These are phyloP conservation scores for Prototheca wickerhamii DNA, from an alignment of 163 green algal genomes.

Conservation along the genomic window DNA sequence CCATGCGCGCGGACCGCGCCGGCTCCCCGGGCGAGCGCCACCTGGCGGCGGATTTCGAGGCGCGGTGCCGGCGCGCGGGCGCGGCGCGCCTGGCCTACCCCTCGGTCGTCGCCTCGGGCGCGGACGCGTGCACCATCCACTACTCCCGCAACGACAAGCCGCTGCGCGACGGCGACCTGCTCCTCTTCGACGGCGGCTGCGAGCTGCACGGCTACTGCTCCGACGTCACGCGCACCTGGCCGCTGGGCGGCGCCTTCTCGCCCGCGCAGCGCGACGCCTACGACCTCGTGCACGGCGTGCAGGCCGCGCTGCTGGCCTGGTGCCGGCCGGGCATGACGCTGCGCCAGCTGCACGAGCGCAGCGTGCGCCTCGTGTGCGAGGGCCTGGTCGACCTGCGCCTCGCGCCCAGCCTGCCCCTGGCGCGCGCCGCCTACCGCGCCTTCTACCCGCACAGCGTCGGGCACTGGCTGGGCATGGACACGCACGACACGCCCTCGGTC, in stretches of 20 bases:
- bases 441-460: conserved; percentile 53
- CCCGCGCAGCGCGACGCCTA: conserved; percentile 64
- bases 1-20: conserved; percentile 39
- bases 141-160: conserved; percentile 81
- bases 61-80: conserved; percentile 47
- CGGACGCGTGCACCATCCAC: conserved; percentile 72
- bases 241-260: conserved; percentile 36
- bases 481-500: conserved; percentile 63
- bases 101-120: conserved; percentile 54
- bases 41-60: conserved; percentile 44
- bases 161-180: conserved; percentile 23
- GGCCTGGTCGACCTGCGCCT: conserved; percentile 45
- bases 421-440: background rate
- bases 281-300: conserved; percentile 52
- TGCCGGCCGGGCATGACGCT: conserved; percentile 47
- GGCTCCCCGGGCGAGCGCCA: conserved; percentile 36
- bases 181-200: conserved; percentile 84
- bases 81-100: conserved; percentile 71
- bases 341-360: conserved; percentile 47
- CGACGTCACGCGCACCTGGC: conserved; percentile 81
- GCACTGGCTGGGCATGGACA: conserved; percentile 79
- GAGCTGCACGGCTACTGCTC: conserved; percentile 64
- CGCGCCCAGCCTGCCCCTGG: background rate
- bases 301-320: conserved; percentile 42
- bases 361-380: conserved; percentile 42